phyloP scores from a whole-genome alignment of 192 early-diverging fungal species.

The Backusella macrospora region DNA sequence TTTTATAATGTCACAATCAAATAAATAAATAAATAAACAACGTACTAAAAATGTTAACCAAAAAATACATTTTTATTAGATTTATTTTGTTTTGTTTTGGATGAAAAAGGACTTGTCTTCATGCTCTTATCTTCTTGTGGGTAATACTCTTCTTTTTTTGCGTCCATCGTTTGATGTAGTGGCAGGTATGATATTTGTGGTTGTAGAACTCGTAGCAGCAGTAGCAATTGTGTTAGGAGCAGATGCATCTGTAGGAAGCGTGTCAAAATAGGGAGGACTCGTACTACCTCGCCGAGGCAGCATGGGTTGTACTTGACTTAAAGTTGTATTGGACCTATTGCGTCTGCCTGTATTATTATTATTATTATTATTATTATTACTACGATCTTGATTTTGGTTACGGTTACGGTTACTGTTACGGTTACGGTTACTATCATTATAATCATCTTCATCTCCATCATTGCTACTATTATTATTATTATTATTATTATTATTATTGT shows the following conservation, averaged over 20 bases:
- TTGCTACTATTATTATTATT: not conserved
- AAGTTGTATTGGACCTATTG: not conserved
- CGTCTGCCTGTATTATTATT: not conserved
- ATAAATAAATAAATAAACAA: not conserved
- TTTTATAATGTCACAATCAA: not conserved
- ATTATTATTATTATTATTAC: not conserved
- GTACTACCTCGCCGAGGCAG: not conserved
- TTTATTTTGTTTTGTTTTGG: not conserved
- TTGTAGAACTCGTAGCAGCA: not conserved
- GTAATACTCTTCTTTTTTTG: not conserved
- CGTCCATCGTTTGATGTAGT: not conserved
- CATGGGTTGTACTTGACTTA: not conserved
- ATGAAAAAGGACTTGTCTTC: not conserved
- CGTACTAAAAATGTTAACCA: not conserved
- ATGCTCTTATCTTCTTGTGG: not conserved
- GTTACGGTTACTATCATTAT: too few relatives aligned
- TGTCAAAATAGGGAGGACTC: not conserved
- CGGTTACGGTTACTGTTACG: too few relatives aligned
- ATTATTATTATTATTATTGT: not conserved
- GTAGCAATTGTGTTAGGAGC: not conserved
- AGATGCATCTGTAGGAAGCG: not conserved
- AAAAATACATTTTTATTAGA: not conserved
- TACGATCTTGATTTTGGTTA: not conserved
- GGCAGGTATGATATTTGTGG: not conserved
- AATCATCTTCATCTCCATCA: too few relatives aligned